A percentile compares a stretch with the other conserved stretches of the same genome.
Evolutionary conservation across 2,329 filamentous ascomycete genomes (phyloP).

Genomic region (Plectosphaerella sp.): DNA sequence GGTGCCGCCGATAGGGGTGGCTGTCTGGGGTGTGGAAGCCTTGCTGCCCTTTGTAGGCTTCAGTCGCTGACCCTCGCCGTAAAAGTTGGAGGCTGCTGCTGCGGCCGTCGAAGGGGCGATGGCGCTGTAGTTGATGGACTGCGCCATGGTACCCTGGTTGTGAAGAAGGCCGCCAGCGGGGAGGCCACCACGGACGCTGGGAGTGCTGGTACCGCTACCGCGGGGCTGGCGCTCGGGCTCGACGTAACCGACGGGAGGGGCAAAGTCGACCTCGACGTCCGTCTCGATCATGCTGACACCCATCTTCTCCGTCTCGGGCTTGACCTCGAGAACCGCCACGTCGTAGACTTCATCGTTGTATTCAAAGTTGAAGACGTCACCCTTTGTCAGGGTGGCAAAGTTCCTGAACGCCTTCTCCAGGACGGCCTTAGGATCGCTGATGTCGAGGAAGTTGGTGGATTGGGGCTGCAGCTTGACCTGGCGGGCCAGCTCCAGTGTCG

Average conservation of each 20-base stretch:
- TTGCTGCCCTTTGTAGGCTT: slow-evolving; percentile 78
- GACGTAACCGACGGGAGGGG: slow-evolving; percentile 87
- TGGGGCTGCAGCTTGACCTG: slow-evolving; percentile 97
- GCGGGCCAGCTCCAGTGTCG: slow-evolving; percentile 81
- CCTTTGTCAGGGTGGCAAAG: slow-evolving; percentile 89
- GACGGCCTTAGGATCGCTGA: slow-evolving; percentile 94
- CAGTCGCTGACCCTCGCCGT: slow-evolving; percentile 76
- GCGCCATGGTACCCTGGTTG: slow-evolving; percentile 88
- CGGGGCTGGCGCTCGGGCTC: slow-evolving; percentile 63
- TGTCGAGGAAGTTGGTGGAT: slow-evolving; percentile 88
- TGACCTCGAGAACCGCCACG: slow-evolving; percentile 89
- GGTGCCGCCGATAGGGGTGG: slow-evolving; percentile 63
- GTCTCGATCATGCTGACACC: slow-evolving; percentile 94
- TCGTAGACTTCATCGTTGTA: slow-evolving; percentile 96
- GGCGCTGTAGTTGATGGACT: slow-evolving; percentile 92
- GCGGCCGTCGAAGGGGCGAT: slow-evolving; percentile 75
- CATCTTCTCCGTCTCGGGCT: slow-evolving; percentile 77
- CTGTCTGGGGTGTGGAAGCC: slow-evolving; percentile 64
- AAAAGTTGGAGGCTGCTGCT: slow-evolving; percentile 72
- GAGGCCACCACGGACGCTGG: slow-evolving; percentile 61
- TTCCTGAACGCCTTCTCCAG: slow-evolving; percentile 95
- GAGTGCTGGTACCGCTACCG: slow-evolving; percentile 80
- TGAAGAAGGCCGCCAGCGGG: slow-evolving; percentile 73
- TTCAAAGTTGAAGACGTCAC: slow-evolving; percentile 91
- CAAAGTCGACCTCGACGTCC: slow-evolving; percentile 94